Evolutionary conservation across 345 rosid genomes (phyloP), one percentile per base, ranked within the genome.

Genomic region (Trapa bicornis): DNA sequence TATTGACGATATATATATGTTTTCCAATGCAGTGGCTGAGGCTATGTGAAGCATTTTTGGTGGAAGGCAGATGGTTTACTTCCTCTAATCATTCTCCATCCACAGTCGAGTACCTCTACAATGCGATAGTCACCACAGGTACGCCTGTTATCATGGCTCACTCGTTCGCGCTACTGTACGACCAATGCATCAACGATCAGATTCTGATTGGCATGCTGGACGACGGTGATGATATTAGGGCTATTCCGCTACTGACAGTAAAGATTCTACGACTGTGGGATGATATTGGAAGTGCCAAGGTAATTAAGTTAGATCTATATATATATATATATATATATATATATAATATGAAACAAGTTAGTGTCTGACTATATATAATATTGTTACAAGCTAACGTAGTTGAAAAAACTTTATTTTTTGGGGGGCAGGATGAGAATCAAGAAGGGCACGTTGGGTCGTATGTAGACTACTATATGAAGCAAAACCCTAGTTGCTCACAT

Each of bases 231-330:
- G 29, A 22, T 22, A 22, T 22, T 22, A 64, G 64, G 2, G 68
- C 47, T 16, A 53, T 71, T 13, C 33, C 56, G 3, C 52, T 63
- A 33, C 39, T 63, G 12, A 14, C 68, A 13, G 73, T 68, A 2
- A 53, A 67, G n/a, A 62, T 71, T 65, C 82, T 85, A 54, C 82
- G 85, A 10, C 82, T 82, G 0, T 86, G 86, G 84, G 87, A 88
- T 71, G 57, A 52, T 1, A 22, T 52, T 8, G 57, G 29, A 4
- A 52, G 57, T 7, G 57, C n/a, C n/a, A 4, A 86, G 84, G 65
- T 75, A 79, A n/a, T n/a, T n/a, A n/a, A n/a, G n/a, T n/a, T n/a
- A n/a, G n/a, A n/a, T n/a, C n/a, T n/a, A n/a, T n/a, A n/a, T n/a
- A n/a, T n/a, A n/a, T n/a, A n/a, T n/a, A n/a, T n/a, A n/a, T n/a